Evolutionary conservation across 177 flowering plant genomes (phyloP), one percentile per base, ranked within the genome.

Genomic region (Vitis hybrid): DNA sequence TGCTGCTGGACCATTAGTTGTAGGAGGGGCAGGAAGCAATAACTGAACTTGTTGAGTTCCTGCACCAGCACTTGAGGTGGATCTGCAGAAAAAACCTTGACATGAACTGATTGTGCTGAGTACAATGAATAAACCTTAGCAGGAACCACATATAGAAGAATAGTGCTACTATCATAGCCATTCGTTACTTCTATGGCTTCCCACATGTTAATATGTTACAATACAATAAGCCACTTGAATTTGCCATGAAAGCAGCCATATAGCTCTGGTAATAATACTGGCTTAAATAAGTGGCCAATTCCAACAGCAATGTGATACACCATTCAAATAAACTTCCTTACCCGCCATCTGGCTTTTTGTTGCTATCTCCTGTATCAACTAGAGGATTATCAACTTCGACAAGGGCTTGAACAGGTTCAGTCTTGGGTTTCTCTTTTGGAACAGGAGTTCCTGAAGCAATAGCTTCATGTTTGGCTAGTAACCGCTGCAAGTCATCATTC

Each of bases 401-500:
- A 12, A 79, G 75, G 38, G 80, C 75, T 67, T 62, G 69, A 70
- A 67, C 53, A 75, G 82, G 59, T 71, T 79, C 81, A 68, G 80
- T 44, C 73, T 82, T 82, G 19, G 83, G 76, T 66, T 81, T 81
- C 56, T 76, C 82, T 13, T 54, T 38, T 50, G 24, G 77, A 73
- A 57, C 50, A 61, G 76, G 13, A 54, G 70, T 79, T 73, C 88
- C 90, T 13, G 85, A 82, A 72, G 87, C 73, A 69, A 87, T 81
- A 47, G 81, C 44, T 70, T 87, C 89, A 71, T 87, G 87, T 73
- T 79, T 87, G 61, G 81, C 81, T 17, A 87, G 71, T n/a, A 85
- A 49, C 18, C 85, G 83, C 73, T 87, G 86, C 81, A 85, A 78
- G 68, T 87, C 90, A 80, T 87, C 90, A 79, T 85, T 85, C 73